Evolutionary conservation across 108 stramenopile genomes (phyloP), one percentile per base, ranked within the genome.

Genomic region (Parietichytrium sp.): DNA sequence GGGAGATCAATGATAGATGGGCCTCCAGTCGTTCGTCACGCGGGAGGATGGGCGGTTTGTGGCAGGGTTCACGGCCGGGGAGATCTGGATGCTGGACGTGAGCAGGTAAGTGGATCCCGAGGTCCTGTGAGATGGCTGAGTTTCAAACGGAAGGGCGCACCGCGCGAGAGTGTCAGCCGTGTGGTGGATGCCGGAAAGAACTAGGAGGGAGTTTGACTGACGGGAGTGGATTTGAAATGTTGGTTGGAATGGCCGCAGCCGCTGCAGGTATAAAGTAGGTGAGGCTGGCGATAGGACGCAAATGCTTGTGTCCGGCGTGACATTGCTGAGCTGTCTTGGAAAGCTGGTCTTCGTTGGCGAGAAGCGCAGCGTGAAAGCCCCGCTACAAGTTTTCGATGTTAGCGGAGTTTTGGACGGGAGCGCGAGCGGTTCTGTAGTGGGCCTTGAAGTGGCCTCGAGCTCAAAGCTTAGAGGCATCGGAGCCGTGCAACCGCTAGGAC

Each of bases 41-140:
- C n/a, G n/a, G n/a, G n/a, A n/a, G 54, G 54, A 6, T 26, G 7
- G 27, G 26, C 38, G 61, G 6, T 72, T 72, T 42, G 13, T 72
- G 29, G 20, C 33, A 0, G 61, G 61, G 13, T 36, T 72, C 45
- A 42, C 61, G 13, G 38, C 36, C 1, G 61, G 61, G 38, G 61
- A 72, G 33, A 72, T 72, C 3, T 72, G 61, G 61, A 72, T 72
- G 61, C 61, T 47, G 38, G 61, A 72, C n/a, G n/a, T n/a, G n/a
- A n/a, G n/a, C n/a, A n/a, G n/a, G n/a, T n/a, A n/a, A n/a, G n/a
- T n/a, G n/a, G n/a, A n/a, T n/a, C n/a, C n/a, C n/a, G n/a, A n/a
- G n/a, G n/a, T n/a, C n/a, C n/a, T n/a, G n/a, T n/a, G n/a, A n/a
- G n/a, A n/a, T n/a, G n/a, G n/a, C n/a, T n/a, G n/a, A n/a, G n/a